phyloP scores from a whole-genome alignment of 1,139 yeast genomes.

The Lizanozyma gosingica region DNA sequence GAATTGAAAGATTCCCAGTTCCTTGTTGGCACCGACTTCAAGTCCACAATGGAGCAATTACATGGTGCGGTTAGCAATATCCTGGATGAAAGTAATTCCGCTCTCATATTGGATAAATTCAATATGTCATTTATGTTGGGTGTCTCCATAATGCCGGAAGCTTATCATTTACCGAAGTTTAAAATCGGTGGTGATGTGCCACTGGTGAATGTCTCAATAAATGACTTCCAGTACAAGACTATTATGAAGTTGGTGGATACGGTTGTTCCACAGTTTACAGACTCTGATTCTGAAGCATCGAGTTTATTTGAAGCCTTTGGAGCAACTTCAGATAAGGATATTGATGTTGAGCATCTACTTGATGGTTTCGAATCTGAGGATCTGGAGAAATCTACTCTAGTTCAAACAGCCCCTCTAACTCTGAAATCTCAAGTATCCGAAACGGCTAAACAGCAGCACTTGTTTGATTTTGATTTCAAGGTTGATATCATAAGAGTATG shows the following conservation, averaged over 20 bases:
- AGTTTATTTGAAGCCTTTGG: conserved; percentile 32
- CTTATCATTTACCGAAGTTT: conserved; percentile 61
- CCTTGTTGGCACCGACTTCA: conserved; percentile 74
- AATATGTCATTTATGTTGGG: conserved; percentile 69
- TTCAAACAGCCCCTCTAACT: conserved; percentile 1
- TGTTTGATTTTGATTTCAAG: conserved; percentile 61
- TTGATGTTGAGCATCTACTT: conserved; percentile 15
- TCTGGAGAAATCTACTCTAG: conserved; percentile 14
- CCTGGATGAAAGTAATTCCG: conserved; percentile 18
- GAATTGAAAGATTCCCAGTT: conserved; percentile 81
- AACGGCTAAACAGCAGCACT: conserved; percentile 37
- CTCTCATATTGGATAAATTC: conserved; percentile 66
- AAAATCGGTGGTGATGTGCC: conserved; percentile 81
- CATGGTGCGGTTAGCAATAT: conserved; percentile 33
- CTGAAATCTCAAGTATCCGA: conserved; percentile 1
- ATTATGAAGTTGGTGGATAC: conserved; percentile 69
- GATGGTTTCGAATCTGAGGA: conserved; percentile 4
- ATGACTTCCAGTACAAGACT: conserved; percentile 85
- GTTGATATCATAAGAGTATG: conserved; percentile 58
- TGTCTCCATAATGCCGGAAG: conserved; percentile 77
- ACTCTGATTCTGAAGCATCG: conserved; percentile 19
- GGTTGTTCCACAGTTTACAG: conserved; percentile 55
- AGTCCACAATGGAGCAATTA: conserved; percentile 64
- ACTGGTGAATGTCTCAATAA: conserved; percentile 56
- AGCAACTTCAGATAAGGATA: conserved; percentile 4